A percentile compares a stretch with the other conserved stretches of the same genome.
Conservation (phyloP, 2,329 filamentous ascomycete genomes). For the Epichloe baconii region DNA sequence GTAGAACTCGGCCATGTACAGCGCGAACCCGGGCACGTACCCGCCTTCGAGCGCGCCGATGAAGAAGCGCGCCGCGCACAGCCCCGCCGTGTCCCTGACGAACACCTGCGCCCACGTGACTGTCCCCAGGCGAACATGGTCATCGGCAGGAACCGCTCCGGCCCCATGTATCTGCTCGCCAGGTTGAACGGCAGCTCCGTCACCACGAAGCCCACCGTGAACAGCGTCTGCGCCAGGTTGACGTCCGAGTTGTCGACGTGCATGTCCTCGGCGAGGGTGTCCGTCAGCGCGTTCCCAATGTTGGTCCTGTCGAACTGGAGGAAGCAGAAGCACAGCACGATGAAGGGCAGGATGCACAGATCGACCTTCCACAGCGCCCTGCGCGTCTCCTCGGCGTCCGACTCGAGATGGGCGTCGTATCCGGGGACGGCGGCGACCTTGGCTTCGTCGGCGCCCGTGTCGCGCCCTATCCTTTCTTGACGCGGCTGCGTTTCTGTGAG, state of each 20-base stretch:
- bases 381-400: conserved; percentile 5
- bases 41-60: conserved; percentile 18
- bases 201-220: conserved; percentile 35
- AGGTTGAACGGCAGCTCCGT: conserved; percentile 23
- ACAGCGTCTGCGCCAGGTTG: conserved; percentile 38
- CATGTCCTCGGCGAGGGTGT: conserved; percentile 34
- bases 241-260: conserved; percentile 35
- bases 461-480: background rate
- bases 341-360: conserved; percentile 15
- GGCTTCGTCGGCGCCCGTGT: background rate
- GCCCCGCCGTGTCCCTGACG: conserved; percentile 12
- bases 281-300: conserved; percentile 38
- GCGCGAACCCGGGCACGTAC: conserved; percentile 19
- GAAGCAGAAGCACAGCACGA: conserved; percentile 19
- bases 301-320: conserved; percentile 24
- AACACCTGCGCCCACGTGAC: conserved; percentile 18
- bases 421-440: conserved; percentile 11
- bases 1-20: conserved; percentile 19
- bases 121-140: conserved; percentile 18
- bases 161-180: conserved; percentile 15
- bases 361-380: conserved; percentile 15
- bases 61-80: conserved; percentile 16
- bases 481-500: no score
- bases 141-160: conserved; percentile 16
- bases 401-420: conserved; percentile 10